These are phyloP conservation scores for Coemansia sp. DNA, from an alignment of 192 early-diverging fungal species.

Conservation along the genomic window DNA sequence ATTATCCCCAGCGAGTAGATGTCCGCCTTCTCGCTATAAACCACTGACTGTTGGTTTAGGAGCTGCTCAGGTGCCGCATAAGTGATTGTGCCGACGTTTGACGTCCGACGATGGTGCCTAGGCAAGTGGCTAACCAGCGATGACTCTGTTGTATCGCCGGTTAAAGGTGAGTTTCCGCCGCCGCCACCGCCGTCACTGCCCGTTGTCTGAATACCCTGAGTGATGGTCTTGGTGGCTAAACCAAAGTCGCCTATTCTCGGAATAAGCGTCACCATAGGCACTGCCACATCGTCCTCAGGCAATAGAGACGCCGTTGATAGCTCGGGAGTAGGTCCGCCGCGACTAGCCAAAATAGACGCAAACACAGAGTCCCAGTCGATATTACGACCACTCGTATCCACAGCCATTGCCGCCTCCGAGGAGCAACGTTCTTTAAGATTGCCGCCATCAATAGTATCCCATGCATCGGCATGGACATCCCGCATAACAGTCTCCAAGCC, in stretches of 20 bases:
- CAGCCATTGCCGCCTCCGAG: background rate
- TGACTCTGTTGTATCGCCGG: constrained; percentile 1
- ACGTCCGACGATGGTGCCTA: constrained; percentile 65
- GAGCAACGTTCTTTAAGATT: constrained; percentile 41
- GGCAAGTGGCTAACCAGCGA: background rate
- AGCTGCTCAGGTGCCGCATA: constrained; percentile 79
- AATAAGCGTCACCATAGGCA: constrained; percentile 45
- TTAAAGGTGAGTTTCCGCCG: background rate
- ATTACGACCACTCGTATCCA: constrained; percentile 16
- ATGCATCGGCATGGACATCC: constrained; percentile 35
- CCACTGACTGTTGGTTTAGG: constrained; percentile 30
- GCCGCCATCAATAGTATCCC: constrained; percentile 44
- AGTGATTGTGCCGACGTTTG: constrained; percentile 89
- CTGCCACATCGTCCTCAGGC: background rate
- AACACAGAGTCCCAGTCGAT: constrained; percentile 56
- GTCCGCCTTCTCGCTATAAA: constrained; percentile 82
- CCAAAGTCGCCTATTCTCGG: constrained; percentile 94
- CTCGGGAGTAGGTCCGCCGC: constrained; percentile 14
- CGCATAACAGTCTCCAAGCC: background rate
- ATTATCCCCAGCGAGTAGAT: constrained; percentile 97
- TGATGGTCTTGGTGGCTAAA: constrained; percentile 67
- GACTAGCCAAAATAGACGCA: constrained; percentile 34
- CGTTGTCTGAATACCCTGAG: constrained; percentile 23
- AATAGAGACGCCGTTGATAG: constrained; percentile 1
- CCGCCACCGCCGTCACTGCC: background rate